A percentile compares a stretch with the other conserved stretches of the same genome.
Conservation (phyloP, 2,329 filamentous ascomycete genomes). For the Fusarium sp. region DNA sequence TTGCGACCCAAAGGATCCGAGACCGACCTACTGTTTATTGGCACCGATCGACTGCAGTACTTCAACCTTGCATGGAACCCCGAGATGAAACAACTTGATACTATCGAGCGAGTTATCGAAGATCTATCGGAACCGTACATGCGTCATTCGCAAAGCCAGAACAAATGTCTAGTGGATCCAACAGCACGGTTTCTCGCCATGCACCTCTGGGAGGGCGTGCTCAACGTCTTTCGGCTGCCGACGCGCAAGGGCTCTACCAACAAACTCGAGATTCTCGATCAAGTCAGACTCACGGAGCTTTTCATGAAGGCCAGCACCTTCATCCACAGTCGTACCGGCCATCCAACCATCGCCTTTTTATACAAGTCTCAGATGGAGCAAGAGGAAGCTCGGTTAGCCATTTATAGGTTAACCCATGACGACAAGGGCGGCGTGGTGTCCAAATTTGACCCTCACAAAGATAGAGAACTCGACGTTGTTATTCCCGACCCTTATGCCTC, state of each 20-base stretch:
- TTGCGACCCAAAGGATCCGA: conserved; percentile 79
- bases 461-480: conserved; percentile 66
- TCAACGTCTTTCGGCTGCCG: conserved; percentile 66
- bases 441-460: conserved; percentile 65
- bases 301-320: conserved; percentile 70
- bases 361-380: conserved; percentile 66
- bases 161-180: conserved; percentile 87
- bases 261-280: conserved; percentile 63
- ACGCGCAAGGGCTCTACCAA: conserved; percentile 58
- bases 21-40: conserved; percentile 90
- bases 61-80: conserved; percentile 90
- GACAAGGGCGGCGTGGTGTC: conserved; percentile 67
- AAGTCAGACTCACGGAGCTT: conserved; percentile 68
- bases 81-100: conserved; percentile 62
- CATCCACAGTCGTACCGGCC: conserved; percentile 68
- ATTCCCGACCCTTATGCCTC: conserved; percentile 68
- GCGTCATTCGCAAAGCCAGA: conserved; percentile 84
- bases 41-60: conserved; percentile 90
- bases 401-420: conserved; percentile 69
- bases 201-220: conserved; percentile 70
- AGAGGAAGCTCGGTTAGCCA: conserved; percentile 66
- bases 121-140: conserved; percentile 70
- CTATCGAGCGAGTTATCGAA: conserved; percentile 62
- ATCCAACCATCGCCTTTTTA: conserved; percentile 68
- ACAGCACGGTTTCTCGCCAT: conserved; percentile 71